phyloP scores from a whole-genome alignment of 2,329 filamentous ascomycete species.

The Ophiostoma sp. region DNA sequence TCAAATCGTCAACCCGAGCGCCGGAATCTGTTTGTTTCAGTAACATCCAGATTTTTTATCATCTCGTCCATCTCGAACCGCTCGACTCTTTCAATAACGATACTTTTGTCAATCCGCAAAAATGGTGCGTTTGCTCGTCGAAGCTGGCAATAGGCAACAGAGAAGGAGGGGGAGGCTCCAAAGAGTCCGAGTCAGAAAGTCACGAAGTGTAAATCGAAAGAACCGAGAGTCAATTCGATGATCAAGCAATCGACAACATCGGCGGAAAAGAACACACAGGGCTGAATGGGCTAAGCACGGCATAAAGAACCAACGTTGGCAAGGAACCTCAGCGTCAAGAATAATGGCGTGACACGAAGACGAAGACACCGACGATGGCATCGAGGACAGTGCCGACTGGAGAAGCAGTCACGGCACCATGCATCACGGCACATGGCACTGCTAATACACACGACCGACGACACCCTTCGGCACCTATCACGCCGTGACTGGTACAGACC shows the following conservation, averaged over 20 bases:
- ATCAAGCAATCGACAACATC: not conserved
- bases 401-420: not conserved
- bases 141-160: not conserved
- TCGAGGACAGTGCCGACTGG: not conserved
- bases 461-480: not conserved
- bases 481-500: not conserved
- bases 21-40: conserved; percentile 46
- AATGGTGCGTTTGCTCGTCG: conserved; percentile 49
- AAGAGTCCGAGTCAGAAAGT: not conserved
- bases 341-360: not conserved
- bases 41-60: conserved; percentile 41
- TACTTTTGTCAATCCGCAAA: conserved; percentile 52
- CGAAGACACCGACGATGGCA: not conserved
- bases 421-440: not conserved
- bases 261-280: not conserved
- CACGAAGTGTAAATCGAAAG: not conserved
- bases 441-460: not conserved
- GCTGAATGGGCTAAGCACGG: not conserved
- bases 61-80: conserved; percentile 36
- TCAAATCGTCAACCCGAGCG: conserved; percentile 38
- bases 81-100: conserved; percentile 42
- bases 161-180: not conserved
- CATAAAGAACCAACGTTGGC: not conserved
- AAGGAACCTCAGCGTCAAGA: not conserved
- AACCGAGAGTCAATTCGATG: not conserved